phyloP scores from a whole-genome alignment of 495 filamentous ascomycete species.

The Glutinoglossum americanum region DNA sequence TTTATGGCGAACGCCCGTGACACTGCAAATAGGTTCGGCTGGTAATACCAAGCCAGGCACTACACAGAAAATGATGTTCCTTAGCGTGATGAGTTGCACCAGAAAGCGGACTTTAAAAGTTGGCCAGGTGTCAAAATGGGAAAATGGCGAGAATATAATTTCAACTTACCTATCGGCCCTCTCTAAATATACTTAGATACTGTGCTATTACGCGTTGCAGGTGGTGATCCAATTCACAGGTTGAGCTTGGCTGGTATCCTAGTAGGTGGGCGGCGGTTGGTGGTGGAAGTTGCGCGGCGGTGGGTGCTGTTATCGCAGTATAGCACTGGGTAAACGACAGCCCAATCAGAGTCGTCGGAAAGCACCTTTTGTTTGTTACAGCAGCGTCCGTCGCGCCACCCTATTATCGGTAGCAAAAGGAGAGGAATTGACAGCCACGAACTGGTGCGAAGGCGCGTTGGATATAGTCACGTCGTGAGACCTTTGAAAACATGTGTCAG shows the following conservation, averaged over 20 bases:
- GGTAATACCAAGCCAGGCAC: slow-evolving; percentile 1
- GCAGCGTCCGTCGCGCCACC: not conserved
- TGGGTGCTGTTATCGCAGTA: not conserved
- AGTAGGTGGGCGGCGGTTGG: slow-evolving; percentile 1
- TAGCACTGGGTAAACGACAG: not conserved
- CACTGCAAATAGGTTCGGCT: not conserved
- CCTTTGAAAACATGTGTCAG: not conserved
- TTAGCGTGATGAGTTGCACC: not conserved
- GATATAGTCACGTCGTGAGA: not conserved
- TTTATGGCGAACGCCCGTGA: not conserved
- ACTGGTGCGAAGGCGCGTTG: not conserved
- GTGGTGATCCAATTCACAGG: not conserved
- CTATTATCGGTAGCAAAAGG: not conserved
- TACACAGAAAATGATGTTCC: not conserved
- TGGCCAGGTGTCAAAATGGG: not conserved
- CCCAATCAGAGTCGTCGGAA: not conserved
- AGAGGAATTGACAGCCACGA: not conserved
- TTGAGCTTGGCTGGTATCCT: not conserved
- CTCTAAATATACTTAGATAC: not conserved
- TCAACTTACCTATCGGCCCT: not conserved
- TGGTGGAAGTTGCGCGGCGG: not conserved
- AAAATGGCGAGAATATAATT: not conserved
- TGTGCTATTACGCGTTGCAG: not conserved
- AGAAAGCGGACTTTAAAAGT: not conserved
- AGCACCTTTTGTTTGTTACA: not conserved